A percentile compares a stretch with the other conserved stretches of the same genome.
These are phyloP conservation scores for Cutaneotrichosporon spelunceum DNA, from an alignment of 1,284 basidiomycete genomes.

Conservation along the genomic window DNA sequence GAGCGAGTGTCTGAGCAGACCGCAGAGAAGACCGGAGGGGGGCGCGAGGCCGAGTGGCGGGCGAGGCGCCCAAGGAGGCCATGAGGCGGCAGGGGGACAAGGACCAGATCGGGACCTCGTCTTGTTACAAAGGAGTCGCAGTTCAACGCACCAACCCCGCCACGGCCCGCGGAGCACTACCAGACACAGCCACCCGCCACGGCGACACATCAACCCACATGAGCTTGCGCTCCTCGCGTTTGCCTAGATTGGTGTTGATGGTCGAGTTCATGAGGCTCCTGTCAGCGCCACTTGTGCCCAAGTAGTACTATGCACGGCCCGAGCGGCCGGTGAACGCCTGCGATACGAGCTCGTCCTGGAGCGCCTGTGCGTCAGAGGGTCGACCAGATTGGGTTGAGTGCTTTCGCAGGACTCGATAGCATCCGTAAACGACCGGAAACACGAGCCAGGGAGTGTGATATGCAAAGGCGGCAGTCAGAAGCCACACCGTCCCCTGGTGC, in stretches of 20 bases:
- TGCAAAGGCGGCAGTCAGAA: neutral
- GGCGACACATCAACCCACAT: slow-evolving; percentile 30
- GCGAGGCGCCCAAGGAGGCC: neutral
- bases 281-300: neutral
- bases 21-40: neutral
- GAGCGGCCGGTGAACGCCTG: slow-evolving; percentile 50
- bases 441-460: neutral
- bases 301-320: slow-evolving; percentile 48
- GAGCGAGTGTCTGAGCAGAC: neutral
- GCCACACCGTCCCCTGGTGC: neutral
- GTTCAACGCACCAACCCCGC: neutral
- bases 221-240: slow-evolving; percentile 45
- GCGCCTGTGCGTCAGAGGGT: slow-evolving; percentile 29
- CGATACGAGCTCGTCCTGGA: slow-evolving; percentile 51
- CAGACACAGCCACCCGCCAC: neutral
- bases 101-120: neutral
- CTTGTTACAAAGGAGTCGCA: neutral
- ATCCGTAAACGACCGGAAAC: neutral
- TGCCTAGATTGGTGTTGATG: slow-evolving; percentile 49
- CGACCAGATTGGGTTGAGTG: neutral
- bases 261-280: slow-evolving; percentile 50
- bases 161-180: neutral
- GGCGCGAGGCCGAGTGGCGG: neutral
- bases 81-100: neutral
- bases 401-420: neutral